Conservation (phyloP, 257 asterid genomes). For the Petrea volubilis region DNA sequence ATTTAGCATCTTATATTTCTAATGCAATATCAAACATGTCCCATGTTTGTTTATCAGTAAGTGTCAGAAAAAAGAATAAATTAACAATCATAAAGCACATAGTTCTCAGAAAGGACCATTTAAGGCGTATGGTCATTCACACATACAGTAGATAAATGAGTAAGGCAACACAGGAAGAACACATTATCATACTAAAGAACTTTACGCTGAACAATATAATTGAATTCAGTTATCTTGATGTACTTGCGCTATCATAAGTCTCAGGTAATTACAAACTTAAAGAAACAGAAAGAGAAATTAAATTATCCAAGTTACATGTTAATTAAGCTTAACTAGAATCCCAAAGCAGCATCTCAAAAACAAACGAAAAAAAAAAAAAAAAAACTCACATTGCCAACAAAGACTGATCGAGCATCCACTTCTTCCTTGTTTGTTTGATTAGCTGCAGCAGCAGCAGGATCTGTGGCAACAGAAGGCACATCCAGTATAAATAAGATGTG, state of each 20-base stretch:
- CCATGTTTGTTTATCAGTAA: not conserved
- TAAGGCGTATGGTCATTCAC: not conserved
- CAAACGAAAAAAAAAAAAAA: slow-evolving; percentile 18
- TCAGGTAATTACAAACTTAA: not conserved
- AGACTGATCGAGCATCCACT: slow-evolving; percentile 75
- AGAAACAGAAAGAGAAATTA: not conserved
- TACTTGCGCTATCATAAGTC: not conserved
- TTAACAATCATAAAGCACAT: slow-evolving; percentile 1
- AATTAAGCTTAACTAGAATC: slow-evolving; percentile 8
- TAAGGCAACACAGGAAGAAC: not conserved
- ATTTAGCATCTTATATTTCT: no score
- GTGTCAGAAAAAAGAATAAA: not conserved
- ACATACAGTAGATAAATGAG: not conserved
- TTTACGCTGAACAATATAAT: not conserved
- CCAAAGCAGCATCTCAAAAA: slow-evolving; percentile 4
- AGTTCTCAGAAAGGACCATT: not conserved
- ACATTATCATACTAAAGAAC: not conserved
- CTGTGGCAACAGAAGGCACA: slow-evolving; percentile 39
- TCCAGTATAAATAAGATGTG: not conserved
- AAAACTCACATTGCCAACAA: slow-evolving; percentile 84
- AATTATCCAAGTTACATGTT: not conserved
- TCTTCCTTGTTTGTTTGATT: slow-evolving; percentile 68
- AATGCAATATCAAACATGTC: no score
- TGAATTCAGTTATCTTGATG: not conserved
- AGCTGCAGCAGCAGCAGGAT: slow-evolving; percentile 61